Conservation (phyloP, 441 rosid species). For the Corymbia calophylla region DNA sequence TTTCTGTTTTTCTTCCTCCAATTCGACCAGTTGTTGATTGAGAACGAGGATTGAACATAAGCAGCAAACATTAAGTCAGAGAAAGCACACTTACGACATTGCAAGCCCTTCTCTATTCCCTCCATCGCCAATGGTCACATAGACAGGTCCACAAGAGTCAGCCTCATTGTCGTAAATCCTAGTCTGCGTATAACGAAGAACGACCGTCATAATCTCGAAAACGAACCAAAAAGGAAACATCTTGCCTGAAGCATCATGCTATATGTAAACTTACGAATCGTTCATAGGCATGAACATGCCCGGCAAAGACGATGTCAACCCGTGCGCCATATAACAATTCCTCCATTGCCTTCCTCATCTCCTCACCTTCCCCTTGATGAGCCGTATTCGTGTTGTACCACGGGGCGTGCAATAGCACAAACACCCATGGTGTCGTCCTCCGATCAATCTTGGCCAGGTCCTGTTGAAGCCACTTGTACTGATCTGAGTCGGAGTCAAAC, state of each 20-base stretch:
- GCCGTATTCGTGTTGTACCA: slow-evolving; percentile 65
- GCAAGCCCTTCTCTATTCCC: slow-evolving; percentile 92
- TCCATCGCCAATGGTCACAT: slow-evolving; percentile 85
- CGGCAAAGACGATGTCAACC: slow-evolving; percentile 54
- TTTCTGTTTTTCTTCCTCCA: background rate
- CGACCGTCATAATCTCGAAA: background rate
- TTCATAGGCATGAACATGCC: slow-evolving; percentile 71
- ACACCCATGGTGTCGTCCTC: slow-evolving; percentile 48
- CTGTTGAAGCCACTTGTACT: slow-evolving; percentile 41
- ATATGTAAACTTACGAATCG: slow-evolving; percentile 39
- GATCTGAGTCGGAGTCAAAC: slow-evolving; percentile 31
- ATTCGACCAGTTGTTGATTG: background rate
- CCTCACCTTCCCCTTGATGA: slow-evolving; percentile 69
- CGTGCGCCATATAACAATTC: slow-evolving; percentile 36
- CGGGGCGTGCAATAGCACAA: slow-evolving; percentile 54
- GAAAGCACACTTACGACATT: slow-evolving; percentile 24
- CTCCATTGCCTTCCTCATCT: slow-evolving; percentile 59
- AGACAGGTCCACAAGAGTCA: slow-evolving; percentile 67
- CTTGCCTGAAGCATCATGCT: background rate
- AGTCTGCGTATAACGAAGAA: slow-evolving; percentile 24
- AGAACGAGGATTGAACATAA: background rate
- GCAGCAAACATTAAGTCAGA: background rate
- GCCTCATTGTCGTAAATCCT: slow-evolving; percentile 58
- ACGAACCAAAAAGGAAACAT: background rate
- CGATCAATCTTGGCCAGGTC: slow-evolving; percentile 39